phyloP scores from a whole-genome alignment of 1,284 basidiomycete genomes.

The Sanghuangporus baumii region DNA sequence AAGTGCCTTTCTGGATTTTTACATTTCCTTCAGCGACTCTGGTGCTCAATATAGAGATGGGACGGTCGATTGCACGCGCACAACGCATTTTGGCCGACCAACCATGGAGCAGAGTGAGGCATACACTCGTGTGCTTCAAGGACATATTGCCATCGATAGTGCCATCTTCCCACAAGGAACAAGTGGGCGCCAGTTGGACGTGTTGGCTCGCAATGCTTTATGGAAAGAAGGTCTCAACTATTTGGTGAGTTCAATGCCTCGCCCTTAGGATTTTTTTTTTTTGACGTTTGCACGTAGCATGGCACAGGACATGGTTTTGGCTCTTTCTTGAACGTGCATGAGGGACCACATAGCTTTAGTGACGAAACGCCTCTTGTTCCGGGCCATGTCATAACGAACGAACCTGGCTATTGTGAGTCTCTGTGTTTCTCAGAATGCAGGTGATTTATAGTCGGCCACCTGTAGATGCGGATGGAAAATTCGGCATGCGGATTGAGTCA shows the following conservation, averaged over 20 bases:
- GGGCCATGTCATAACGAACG: slow-evolving; percentile 88
- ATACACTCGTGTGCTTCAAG: slow-evolving; percentile 92
- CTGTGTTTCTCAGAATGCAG: slow-evolving; percentile 9
- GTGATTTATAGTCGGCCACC: slow-evolving; percentile 18
- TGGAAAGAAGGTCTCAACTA: slow-evolving; percentile 91
- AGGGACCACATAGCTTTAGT: slow-evolving; percentile 70
- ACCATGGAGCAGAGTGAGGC: slow-evolving; percentile 81
- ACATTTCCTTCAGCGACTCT: slow-evolving; percentile 56
- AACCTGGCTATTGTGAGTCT: slow-evolving; percentile 75
- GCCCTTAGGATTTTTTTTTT: slow-evolving; percentile 17
- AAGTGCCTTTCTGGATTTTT: background rate
- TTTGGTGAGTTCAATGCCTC: slow-evolving; percentile 39
- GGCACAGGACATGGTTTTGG: slow-evolving; percentile 83
- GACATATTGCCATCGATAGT: slow-evolving; percentile 91
- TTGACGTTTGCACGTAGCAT: slow-evolving; percentile 43
- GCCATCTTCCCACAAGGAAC: slow-evolving; percentile 88
- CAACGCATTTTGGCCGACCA: slow-evolving; percentile 83
- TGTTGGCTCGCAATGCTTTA: slow-evolving; percentile 77
- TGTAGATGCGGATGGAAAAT: slow-evolving; percentile 74
- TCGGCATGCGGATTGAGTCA: slow-evolving; percentile 89
- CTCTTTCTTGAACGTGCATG: slow-evolving; percentile 75
- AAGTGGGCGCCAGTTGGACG: slow-evolving; percentile 75
- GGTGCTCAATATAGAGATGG: slow-evolving; percentile 88
- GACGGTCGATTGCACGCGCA: slow-evolving; percentile 91
- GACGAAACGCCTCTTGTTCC: slow-evolving; percentile 61